phyloP scores from a whole-genome alignment of 202 grass and related monocot genomes.

The Sporobolus alterniflorus region DNA sequence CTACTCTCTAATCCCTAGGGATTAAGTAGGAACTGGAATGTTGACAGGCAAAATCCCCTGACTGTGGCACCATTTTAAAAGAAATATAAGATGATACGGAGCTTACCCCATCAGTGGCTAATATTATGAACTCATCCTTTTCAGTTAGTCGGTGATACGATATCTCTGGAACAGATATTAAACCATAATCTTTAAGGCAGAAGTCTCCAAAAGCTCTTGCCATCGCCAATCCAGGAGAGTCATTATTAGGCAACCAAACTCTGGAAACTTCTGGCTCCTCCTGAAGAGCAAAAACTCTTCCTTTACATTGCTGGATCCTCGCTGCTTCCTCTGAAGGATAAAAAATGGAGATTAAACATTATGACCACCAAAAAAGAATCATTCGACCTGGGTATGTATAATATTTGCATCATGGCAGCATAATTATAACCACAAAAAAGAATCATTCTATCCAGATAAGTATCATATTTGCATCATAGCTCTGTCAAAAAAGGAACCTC shows the following conservation, averaged over 20 bases:
- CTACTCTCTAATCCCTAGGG: neutral
- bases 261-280: slow-evolving; percentile 99
- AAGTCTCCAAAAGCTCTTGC: slow-evolving; percentile 99
- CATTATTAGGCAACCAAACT: slow-evolving; percentile 95
- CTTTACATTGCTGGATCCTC: slow-evolving; percentile 93
- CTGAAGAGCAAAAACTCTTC: slow-evolving; percentile 97
- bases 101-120: slow-evolving; percentile 96
- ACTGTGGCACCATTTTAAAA: slow-evolving; percentile 11
- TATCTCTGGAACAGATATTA: slow-evolving; percentile 98
- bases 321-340: slow-evolving; percentile 80
- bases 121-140: slow-evolving; percentile 93
- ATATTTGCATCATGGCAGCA: neutral
- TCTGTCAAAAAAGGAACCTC: neutral
- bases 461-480: neutral
- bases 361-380: slow-evolving; percentile 12
- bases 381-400: neutral
- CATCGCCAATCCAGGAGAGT: slow-evolving; percentile 98
- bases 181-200: slow-evolving; percentile 98
- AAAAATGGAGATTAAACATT: slow-evolving; percentile 26
- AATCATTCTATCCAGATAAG: neutral
- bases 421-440: too few species aligned
- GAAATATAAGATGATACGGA: slow-evolving; percentile 29
- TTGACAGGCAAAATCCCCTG: slow-evolving; percentile 4
- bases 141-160: slow-evolving; percentile 79
- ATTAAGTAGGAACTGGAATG: neutral